phyloP scores from a whole-genome alignment of 768 basidiomycete genomes.

The Calocybe indica region DNA sequence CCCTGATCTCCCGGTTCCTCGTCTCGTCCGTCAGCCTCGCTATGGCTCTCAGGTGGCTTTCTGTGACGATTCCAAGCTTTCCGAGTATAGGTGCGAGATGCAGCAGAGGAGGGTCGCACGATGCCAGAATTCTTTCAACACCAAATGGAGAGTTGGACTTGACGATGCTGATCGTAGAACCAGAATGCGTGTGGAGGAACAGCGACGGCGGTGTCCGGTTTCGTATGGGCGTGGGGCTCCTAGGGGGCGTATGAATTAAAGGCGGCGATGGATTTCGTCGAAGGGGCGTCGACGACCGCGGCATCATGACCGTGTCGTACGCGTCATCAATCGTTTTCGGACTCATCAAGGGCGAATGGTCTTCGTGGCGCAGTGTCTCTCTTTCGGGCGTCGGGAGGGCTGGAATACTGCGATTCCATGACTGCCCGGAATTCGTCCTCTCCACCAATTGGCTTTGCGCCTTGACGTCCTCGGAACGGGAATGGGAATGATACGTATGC shows the following conservation, averaged over 20 bases:
- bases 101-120: conserved; percentile 59
- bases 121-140: conserved; percentile 49
- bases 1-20: conserved; percentile 62
- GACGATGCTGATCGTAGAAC: conserved; percentile 38
- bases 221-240: conserved; percentile 13
- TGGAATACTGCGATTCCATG: conserved; percentile 19
- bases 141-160: conserved; percentile 28
- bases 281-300: conserved; percentile 7
- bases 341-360: neutral
- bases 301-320: conserved; percentile 3
- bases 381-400: conserved; percentile 8
- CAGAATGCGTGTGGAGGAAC: conserved; percentile 32
- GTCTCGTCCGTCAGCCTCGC: conserved; percentile 58
- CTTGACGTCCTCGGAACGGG: conserved; percentile 1
- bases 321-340: neutral
- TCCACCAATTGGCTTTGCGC: conserved; percentile 1
- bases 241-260: conserved; percentile 5
- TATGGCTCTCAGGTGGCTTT: conserved; percentile 61
- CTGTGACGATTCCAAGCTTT: conserved; percentile 50
- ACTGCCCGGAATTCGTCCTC: neutral
- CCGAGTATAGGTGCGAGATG: conserved; percentile 56
- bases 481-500: conserved; percentile 1
- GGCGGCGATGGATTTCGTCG: conserved; percentile 5
- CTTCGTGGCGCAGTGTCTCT: neutral
- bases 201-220: conserved; percentile 11